These are phyloP conservation scores for Chaetoceros tenuissimus DNA, from an alignment of 108 stramenopile genomes.

Conservation along the genomic window DNA sequence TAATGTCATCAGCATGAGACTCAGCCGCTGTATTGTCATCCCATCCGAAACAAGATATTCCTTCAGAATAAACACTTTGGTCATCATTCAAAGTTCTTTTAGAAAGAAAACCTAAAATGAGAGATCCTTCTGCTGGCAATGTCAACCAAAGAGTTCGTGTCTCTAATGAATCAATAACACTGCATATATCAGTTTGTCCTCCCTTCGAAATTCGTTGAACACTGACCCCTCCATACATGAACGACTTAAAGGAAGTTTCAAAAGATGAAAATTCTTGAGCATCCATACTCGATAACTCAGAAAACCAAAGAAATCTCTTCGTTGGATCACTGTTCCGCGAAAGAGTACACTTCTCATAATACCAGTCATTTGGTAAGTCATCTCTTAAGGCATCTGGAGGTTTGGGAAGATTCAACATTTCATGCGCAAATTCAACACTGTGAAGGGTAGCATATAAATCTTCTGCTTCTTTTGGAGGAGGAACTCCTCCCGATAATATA, in stretches of 20 bases:
- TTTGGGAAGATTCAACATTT: conserved; percentile 52
- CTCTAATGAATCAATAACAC: conserved; percentile 32
- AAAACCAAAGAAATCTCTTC: conserved; percentile 16
- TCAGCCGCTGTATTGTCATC: conserved; percentile 12
- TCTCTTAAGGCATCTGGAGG: conserved; percentile 44
- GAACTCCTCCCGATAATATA: conserved; percentile 63
- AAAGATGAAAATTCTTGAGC: conserved; percentile 39
- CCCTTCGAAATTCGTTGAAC: conserved; percentile 38
- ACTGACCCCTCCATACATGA: conserved; percentile 71
- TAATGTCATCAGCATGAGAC: conserved; percentile 21
- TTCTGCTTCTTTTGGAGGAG: conserved; percentile 73
- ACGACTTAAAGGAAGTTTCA: conserved; percentile 65
- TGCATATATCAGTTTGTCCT: too few species aligned
- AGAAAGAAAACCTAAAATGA: conserved; percentile 70
- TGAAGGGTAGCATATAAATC: conserved; percentile 66
- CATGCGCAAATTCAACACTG: conserved; percentile 66
- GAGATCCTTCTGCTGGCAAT: conserved; percentile 58
- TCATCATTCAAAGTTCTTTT: conserved; percentile 11
- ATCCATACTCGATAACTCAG: conserved; percentile 29
- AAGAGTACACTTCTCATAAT: conserved; percentile 12
- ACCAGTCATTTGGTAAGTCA: conserved; percentile 50
- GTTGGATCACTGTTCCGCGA: conserved; percentile 13
- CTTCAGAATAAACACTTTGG: not conserved
- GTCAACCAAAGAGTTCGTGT: conserved; percentile 73
- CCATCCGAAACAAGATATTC: not conserved